Conservation (phyloP, 768 basidiomycete species). For the Termitomyces sp. region DNA sequence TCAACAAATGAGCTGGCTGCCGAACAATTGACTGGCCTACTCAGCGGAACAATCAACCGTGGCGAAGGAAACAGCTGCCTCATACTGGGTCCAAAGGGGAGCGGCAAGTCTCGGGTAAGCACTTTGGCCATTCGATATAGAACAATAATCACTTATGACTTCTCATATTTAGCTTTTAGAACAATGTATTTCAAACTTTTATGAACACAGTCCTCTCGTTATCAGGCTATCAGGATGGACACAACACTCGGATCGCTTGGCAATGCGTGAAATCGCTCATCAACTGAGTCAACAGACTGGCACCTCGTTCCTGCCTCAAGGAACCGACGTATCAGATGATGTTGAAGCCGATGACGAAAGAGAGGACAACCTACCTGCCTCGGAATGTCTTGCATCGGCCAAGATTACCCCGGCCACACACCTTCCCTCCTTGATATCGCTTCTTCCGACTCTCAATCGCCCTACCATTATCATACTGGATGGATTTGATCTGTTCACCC, state of each 20-base stretch:
- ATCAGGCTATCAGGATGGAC: conserved; percentile 83
- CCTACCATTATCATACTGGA: conserved; percentile 84
- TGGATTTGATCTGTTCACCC: conserved; percentile 90
- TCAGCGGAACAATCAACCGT: conserved; percentile 70
- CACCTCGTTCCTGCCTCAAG: conserved; percentile 44
- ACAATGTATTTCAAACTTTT: conserved; percentile 44
- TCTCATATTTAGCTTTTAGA: conserved; percentile 52
- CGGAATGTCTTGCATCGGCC: conserved; percentile 28
- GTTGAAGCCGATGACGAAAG: conserved; percentile 23
- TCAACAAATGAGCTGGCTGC: conserved; percentile 51
- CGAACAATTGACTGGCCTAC: conserved; percentile 57
- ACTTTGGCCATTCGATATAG: not conserved
- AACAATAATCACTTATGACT: conserved; percentile 4
- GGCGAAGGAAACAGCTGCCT: conserved; percentile 95
- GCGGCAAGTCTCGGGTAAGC: conserved; percentile 79
- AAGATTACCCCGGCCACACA: conserved; percentile 59
- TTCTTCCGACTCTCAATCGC: conserved; percentile 76
- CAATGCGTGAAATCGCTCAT: conserved; percentile 88
- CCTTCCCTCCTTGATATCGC: conserved; percentile 69
- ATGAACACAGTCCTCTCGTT: conserved; percentile 53
- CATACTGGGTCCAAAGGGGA: conserved; percentile 79
- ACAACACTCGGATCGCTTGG: conserved; percentile 82
- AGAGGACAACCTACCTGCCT: conserved; percentile 42
- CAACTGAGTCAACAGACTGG: conserved; percentile 81
- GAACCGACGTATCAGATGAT: conserved; percentile 30